These are phyloP conservation scores for Colletotrichum tofieldiae DNA, from an alignment of 2,329 filamentous ascomycete genomes.

Conservation along the genomic window DNA sequence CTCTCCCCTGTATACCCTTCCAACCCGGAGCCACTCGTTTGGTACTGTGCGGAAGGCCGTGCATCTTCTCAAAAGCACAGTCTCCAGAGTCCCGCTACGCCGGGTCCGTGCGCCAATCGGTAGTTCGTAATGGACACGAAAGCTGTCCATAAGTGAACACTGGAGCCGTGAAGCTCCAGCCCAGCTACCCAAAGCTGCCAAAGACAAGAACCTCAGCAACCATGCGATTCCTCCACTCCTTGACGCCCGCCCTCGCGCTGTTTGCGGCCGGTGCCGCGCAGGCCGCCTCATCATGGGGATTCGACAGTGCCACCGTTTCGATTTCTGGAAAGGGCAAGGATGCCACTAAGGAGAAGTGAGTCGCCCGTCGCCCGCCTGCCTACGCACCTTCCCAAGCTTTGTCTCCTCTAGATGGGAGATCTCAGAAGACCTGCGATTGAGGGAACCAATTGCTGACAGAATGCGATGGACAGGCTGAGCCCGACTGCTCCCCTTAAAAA, in stretches of 20 bases:
- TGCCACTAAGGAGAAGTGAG: constrained; percentile 78
- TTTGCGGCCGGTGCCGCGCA: constrained; percentile 66
- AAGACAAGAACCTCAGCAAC: constrained; percentile 43
- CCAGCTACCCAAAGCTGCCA: constrained; percentile 39
- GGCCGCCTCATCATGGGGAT: constrained; percentile 77
- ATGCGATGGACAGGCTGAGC: constrained; percentile 65
- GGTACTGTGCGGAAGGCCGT: constrained; percentile 13
- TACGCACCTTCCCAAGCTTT: constrained; percentile 42
- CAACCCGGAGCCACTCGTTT: background rate
- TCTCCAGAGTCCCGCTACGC: background rate
- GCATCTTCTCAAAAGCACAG: background rate
- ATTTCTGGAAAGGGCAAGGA: constrained; percentile 77
- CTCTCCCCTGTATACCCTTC: background rate
- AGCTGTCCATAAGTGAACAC: constrained; percentile 44
- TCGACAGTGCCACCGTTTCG: constrained; percentile 80
- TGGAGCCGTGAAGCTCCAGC: constrained; percentile 39
- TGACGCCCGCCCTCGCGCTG: constrained; percentile 60
- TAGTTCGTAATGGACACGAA: constrained; percentile 43
- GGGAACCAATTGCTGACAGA: constrained; percentile 27
- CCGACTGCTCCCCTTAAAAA: constrained; percentile 73
- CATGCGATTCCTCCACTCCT: constrained; percentile 61
- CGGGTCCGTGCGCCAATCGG: constrained; percentile 36
- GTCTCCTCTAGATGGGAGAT: constrained; percentile 29
- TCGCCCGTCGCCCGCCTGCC: constrained; percentile 32
- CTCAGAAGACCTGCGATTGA: constrained; percentile 37